Conservation (phyloP, 805 yeast genomes). For the Wickerhamomyces sydowiorum region DNA sequence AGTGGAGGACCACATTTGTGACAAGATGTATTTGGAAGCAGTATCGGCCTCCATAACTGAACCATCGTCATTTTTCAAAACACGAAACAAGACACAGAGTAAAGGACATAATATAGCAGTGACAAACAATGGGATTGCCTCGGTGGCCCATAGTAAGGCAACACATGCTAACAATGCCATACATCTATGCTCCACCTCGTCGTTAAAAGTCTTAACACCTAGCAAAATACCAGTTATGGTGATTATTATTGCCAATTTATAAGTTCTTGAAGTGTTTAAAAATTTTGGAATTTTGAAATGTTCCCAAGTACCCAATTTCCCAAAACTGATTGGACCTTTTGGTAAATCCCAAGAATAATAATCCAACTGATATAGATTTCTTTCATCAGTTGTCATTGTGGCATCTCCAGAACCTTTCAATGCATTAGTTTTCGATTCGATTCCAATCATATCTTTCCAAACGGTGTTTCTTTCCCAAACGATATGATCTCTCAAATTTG, state of each 20-base stretch:
- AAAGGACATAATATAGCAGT: constrained; percentile 84
- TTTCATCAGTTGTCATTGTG: constrained; percentile 27
- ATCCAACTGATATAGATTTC: constrained; percentile 27
- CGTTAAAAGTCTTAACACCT: constrained; percentile 57
- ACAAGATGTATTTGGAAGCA: constrained; percentile 64
- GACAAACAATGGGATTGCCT: constrained; percentile 87
- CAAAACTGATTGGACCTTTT: no score
- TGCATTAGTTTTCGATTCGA: constrained; percentile 60
- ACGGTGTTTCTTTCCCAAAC: constrained; percentile 97
- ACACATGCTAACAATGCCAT: constrained; percentile 58
- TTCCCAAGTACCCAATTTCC: no score
- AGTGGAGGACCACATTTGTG: constrained; percentile 92
- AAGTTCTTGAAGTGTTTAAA: constrained; percentile 39
- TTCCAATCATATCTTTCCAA: constrained; percentile 90
- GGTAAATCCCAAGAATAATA: constrained; percentile 23
- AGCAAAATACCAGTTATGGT: constrained; percentile 48
- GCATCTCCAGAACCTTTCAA: constrained; percentile 30
- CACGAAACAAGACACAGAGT: constrained; percentile 64
- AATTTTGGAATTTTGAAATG: constrained; percentile 40
- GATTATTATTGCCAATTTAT: constrained; percentile 43
- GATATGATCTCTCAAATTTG: constrained; percentile 77
- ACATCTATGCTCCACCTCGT: constrained; percentile 54
- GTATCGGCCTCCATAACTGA: constrained; percentile 56
- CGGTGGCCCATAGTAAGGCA: constrained; percentile 90
- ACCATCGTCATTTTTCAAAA: constrained; percentile 48